Base-by-base conservation (phyloP, 148 eudicot genomes). In the Chenopodium formosanum region DNA sequence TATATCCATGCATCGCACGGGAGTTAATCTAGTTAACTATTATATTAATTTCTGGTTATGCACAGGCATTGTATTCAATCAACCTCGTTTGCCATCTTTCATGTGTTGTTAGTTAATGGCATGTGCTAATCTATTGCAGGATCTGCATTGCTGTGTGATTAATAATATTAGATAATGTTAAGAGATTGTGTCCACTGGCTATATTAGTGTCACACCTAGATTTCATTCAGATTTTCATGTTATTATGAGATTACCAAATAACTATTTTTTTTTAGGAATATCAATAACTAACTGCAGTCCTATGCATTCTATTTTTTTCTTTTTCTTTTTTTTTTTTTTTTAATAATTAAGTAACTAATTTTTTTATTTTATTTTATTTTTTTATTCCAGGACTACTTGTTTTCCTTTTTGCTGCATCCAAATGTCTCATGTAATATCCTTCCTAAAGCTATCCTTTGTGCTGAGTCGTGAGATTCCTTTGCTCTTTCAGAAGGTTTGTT, bases 391-490 rank as follows among this genome's bases (percentile, higher is more conserved):
- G 86, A 74, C 75, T 32, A 25, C 48, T 76, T 73, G 88, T 77
- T 89, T 88, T 89, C 87, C 85, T 58, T 69, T 83, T 37, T 82
- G 88, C 64, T 7, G 83, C 83, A 79, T 90, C 79, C 89, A 83
- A 83, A 85, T 86, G 79, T 22, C 87, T 22, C 82, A 81, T 80
- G 71, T 91, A 50, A 58, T 89, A 71, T 81, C 89, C 73, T 87
- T 89, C 86, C 82, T 95, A 81, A 90, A 66, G 86, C 86, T 85
- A 56, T 88, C 97, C 50, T 95, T 90, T 81, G 84, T 91, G 44
- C 90, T 94, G 32, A 87, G 90, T 82, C 94, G 92, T 79, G 98
- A 95, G 86, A 83, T 92, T 82, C 99, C 99, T 9, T 27, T 80
- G 81, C 89, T 95, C 71, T 80, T 88, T 83, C 91, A 91, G 81